Conservation (phyloP, 2,329 filamentous ascomycete genomes). For the Paracoccidioides brasiliensis region DNA sequence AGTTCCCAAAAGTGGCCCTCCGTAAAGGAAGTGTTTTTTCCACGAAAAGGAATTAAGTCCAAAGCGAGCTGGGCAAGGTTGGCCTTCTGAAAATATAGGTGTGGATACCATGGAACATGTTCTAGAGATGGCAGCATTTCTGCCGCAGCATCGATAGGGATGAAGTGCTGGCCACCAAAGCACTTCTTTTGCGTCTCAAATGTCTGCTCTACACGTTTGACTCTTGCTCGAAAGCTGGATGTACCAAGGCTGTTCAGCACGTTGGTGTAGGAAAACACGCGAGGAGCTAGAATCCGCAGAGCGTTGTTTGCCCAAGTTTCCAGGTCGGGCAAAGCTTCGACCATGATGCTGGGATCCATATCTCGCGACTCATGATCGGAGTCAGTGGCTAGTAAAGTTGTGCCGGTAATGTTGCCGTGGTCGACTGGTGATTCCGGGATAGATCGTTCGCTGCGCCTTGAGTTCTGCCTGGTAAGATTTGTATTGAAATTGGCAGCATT, state of each 20-base stretch:
- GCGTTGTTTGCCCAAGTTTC: constrained; percentile 5
- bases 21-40: not conserved
- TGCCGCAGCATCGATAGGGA: constrained; percentile 2
- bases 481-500: not conserved
- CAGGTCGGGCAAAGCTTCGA: constrained; percentile 9
- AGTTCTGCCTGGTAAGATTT: constrained; percentile 1
- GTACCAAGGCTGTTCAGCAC: constrained; percentile 4
- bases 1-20: not conserved
- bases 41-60: constrained; percentile 5
- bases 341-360: constrained; percentile 7
- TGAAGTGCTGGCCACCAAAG: constrained; percentile 8
- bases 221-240: constrained; percentile 1
- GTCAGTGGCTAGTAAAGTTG: constrained; percentile 6
- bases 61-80: constrained; percentile 11
- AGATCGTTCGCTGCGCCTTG: constrained; percentile 4
- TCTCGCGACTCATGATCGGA: constrained; percentile 6
- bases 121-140: constrained; percentile 5
- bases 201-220: constrained; percentile 4
- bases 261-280: constrained; percentile 5
- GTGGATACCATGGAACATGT: constrained; percentile 3
- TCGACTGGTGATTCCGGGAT: constrained; percentile 5
- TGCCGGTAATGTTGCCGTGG: constrained; percentile 9
- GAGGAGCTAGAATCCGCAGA: constrained; percentile 5
- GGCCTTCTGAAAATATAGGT: constrained; percentile 8
- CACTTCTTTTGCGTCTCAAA: constrained; percentile 7